These are phyloP conservation scores for Rhododendron mucronatum DNA, from an alignment of 148 eudicot genomes.

Conservation along the genomic window DNA sequence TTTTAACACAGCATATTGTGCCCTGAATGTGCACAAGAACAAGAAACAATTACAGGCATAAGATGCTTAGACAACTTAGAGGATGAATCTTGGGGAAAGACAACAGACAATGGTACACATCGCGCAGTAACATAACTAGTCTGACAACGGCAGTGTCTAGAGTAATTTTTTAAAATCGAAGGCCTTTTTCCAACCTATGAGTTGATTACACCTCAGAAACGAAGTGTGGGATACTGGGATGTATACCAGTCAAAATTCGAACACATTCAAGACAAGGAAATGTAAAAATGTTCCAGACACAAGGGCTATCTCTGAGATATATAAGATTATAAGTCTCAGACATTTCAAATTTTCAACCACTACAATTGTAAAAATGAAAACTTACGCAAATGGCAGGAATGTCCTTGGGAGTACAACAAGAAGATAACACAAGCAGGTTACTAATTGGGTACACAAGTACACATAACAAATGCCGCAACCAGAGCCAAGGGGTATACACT, in stretches of 20 bases:
- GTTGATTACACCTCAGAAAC: not conserved
- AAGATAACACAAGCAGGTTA: not conserved
- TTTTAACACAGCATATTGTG: conserved; percentile 64
- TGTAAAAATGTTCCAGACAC: not conserved
- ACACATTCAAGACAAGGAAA: not conserved
- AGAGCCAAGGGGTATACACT: not conserved
- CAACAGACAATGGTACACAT: not conserved
- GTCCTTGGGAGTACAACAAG: not conserved
- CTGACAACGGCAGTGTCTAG: not conserved
- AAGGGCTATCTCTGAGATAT: not conserved
- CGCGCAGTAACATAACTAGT: not conserved
- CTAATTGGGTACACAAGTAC: not conserved
- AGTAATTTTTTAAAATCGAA: not conserved
- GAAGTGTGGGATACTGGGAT: not conserved
- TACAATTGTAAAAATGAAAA: not conserved
- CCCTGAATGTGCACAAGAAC: conserved; percentile 36
- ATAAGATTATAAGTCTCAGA: not conserved
- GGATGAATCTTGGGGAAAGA: not conserved
- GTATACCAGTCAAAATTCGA: not conserved
- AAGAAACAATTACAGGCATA: not conserved
- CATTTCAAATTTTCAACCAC: not conserved
- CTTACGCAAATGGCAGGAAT: not conserved
- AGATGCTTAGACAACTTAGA: not conserved
- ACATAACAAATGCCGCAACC: not conserved
- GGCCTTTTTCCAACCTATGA: not conserved